Evolutionary conservation across 1,284 basidiomycete genomes (phyloP), one percentile per base, ranked within the genome.

Genomic region (Xanthoconium separans): DNA sequence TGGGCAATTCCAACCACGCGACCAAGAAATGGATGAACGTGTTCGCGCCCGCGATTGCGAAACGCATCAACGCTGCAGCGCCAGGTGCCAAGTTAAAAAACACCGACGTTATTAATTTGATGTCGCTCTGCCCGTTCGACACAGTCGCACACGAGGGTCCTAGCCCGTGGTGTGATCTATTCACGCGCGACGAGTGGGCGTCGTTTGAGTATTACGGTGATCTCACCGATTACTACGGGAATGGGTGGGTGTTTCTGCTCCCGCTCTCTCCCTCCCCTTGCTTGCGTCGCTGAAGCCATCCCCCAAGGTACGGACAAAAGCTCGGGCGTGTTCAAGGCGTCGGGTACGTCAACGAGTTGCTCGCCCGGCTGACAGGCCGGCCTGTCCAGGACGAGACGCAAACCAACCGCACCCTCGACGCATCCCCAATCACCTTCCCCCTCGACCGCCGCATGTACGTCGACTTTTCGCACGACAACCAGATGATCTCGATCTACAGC

Each of bases 391-490:
- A 93, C 70, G 64, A 75, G 51, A 93, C 91, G 0, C 87, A 88
- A 61, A 90, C 87, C 6, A 94, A 94, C 69, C 71, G 72, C 16
- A 94, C 91, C 2, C 78, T 94, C 33, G 85, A 89, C 64, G 64
- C 71, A 0, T 75, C 79, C 15, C 81, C 83, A 0, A 59, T 63
- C 10, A 90, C 88, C 0, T 94, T 94, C 72, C 91, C 91, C 1
- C 76, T 90, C 13, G 62, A 83, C 58, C 78, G 80, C 51, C 76
- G 75, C 2, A 61, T 89, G 44, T 89, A 85, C 61, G 82, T 78
- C 20, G 89, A 92, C 70, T 92, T 93, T 68, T 85, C 88, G 22
- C 89, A 93, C 66, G 90, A 93, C 67, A 86, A 91, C 68, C 74
- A 87, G 64, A 89, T 93, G 81, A 75, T 89, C 47, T 83, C 89